Evolutionary conservation across 495 filamentous ascomycete species (phyloP).

Genomic region (Aspergillus incahuasiensis): DNA sequence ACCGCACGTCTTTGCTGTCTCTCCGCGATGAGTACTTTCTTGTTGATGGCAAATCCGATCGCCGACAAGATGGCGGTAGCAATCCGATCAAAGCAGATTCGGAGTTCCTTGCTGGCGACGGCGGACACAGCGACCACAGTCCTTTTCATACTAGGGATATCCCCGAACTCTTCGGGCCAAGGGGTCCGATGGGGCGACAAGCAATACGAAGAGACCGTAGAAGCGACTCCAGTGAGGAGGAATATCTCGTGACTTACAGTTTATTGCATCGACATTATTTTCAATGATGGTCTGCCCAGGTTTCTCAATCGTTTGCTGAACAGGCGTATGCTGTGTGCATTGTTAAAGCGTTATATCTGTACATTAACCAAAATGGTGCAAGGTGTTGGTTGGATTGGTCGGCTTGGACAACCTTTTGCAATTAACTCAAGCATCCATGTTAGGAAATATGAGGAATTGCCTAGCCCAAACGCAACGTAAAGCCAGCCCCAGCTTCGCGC

Average conservation of each 20-base stretch:
- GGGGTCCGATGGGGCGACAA: constrained; percentile 3
- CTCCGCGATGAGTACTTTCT: constrained; percentile 30
- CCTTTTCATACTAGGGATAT: too few species aligned
- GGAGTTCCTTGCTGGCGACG: constrained; percentile 16
- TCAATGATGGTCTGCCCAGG: not conserved
- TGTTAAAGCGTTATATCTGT: constrained; percentile 6
- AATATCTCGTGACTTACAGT: constrained; percentile 17
- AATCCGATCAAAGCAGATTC: constrained; percentile 23
- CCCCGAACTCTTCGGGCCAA: constrained; percentile 20
- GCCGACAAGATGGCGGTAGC: constrained; percentile 24
- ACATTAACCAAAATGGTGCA: not conserved
- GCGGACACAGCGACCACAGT: constrained; percentile 19
- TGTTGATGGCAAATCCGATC: constrained; percentile 30
- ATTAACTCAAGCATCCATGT: too few species aligned
- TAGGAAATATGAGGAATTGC: not conserved
- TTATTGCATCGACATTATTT: constrained; percentile 18
- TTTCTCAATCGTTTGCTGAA: constrained; percentile 7
- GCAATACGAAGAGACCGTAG: constrained; percentile 10
- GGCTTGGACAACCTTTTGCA: not conserved
- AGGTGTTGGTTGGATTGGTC: too few species aligned
- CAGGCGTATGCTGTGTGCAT: not conserved
- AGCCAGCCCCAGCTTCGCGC: constrained; percentile 77
- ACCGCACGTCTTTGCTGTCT: constrained; percentile 22
- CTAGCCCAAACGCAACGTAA: constrained; percentile 66
- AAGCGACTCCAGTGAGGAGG: constrained; percentile 21